phyloP scores from a whole-genome alignment of 768 basidiomycete genomes.

The Lentinula sp. region DNA sequence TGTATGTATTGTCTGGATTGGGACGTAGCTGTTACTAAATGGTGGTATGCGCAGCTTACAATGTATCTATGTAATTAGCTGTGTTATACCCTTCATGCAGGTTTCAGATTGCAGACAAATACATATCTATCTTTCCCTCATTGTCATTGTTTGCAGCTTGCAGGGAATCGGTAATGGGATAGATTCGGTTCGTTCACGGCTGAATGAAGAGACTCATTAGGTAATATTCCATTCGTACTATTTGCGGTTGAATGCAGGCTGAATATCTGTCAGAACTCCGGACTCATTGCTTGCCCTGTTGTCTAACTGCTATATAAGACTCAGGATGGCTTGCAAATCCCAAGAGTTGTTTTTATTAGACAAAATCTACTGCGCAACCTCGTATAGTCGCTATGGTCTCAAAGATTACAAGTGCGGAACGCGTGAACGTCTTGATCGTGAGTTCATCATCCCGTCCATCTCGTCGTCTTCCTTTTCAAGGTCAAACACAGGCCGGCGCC shows the following conservation, averaged over 20 bases:
- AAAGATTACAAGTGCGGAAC: background rate
- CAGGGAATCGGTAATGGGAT: background rate
- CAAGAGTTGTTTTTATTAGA: too few species aligned
- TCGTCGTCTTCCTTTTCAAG: background rate
- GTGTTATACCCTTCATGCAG: too few species aligned
- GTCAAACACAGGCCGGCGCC: background rate
- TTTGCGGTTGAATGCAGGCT: too few species aligned
- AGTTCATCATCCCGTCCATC: background rate
- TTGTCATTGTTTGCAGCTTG: too few species aligned
- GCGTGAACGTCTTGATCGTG: background rate
- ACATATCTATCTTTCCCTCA: too few species aligned
- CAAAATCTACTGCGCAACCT: too few species aligned
- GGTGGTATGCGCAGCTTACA: too few species aligned
- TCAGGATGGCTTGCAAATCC: too few species aligned
- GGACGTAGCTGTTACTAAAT: background rate
- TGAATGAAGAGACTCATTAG: background rate
- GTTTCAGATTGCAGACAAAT: too few species aligned
- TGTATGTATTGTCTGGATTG: background rate
- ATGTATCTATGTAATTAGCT: too few species aligned
- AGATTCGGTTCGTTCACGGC: background rate
- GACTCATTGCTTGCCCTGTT: background rate
- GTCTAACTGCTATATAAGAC: background rate
- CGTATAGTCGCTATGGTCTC: background rate
- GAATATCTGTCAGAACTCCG: background rate
- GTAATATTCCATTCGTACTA: too few species aligned